These are phyloP conservation scores for Mortierella sp. DNA, from an alignment of 371 early-diverging fungal genomes.

Conservation along the genomic window DNA sequence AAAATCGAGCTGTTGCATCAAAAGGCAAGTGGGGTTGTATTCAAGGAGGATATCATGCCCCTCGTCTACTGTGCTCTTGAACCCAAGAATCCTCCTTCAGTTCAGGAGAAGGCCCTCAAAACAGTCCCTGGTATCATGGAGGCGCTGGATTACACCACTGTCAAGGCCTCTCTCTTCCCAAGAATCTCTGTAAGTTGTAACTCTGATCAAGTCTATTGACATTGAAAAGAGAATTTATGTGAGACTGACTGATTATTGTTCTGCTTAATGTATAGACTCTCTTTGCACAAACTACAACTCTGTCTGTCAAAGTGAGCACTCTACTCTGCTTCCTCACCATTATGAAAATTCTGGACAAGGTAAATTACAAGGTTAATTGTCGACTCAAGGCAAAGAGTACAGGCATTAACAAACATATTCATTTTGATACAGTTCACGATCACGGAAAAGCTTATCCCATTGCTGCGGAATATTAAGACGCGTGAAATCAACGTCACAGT, in stretches of 20 bases:
- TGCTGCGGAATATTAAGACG: slow-evolving; percentile 81
- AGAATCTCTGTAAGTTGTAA: slow-evolving; percentile 68
- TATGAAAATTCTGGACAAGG: slow-evolving; percentile 81
- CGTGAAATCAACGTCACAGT: slow-evolving; percentile 85
- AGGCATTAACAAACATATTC: not conserved
- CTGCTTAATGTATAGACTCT: slow-evolving; percentile 59
- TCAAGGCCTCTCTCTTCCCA: slow-evolving; percentile 81
- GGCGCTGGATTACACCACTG: slow-evolving; percentile 76
- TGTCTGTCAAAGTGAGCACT: slow-evolving; percentile 82
- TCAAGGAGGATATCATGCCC: slow-evolving; percentile 81
- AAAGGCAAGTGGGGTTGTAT: slow-evolving; percentile 72
- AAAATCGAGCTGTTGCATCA: slow-evolving; percentile 70
- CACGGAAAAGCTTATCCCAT: slow-evolving; percentile 80
- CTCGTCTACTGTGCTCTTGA: slow-evolving; percentile 79
- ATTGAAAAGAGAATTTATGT: no score
- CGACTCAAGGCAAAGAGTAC: not conserved
- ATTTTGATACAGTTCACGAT: slow-evolving; percentile 62
- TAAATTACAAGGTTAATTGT: slow-evolving; percentile 17
- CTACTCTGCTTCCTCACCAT: slow-evolving; percentile 82
- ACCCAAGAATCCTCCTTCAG: slow-evolving; percentile 65
- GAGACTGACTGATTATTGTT: not conserved
- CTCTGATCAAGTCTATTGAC: not conserved
- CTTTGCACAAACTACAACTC: slow-evolving; percentile 74
- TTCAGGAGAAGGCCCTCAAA: slow-evolving; percentile 85
- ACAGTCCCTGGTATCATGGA: slow-evolving; percentile 73